Base-by-base conservation (phyloP, 225 moss, liverwort and hornwort species). In the Marchantia paleacea region DNA sequence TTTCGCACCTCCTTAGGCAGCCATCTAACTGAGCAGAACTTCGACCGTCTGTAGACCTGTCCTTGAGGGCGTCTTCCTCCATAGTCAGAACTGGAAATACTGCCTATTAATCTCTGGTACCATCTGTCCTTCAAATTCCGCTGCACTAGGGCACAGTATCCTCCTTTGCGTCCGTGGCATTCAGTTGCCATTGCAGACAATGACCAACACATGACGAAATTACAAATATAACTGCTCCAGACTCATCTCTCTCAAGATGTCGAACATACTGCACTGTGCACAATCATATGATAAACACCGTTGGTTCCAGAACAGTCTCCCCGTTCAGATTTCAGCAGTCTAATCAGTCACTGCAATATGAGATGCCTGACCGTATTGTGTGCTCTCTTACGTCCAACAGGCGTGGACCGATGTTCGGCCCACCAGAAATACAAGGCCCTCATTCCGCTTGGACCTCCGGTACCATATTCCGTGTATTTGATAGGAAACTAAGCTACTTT, bases 331-430 rank as follows among this genome's bases (percentile, higher is more conserved):
- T n/a, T n/a, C n/a, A 19, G 60, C 22, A 0, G 8, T 71, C 10
- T 15, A 61, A 72, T 52, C 24, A 13, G 51, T 18, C 50, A 70
- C 20, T 70, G 47, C 61, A 12, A 7, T 55, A 16, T 39, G 31
- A 3, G 16, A 25, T 22, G 39, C 58, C 74, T 48, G 47, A 48
- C 3, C 20, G 20, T 11, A 26, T 28, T 25, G 10, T 24, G 65
- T 65, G 7, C 1, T 25, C 0, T 65, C 65, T 25, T 0, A 15
- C 47, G 5, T 15, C 4, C 54, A 76, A 10, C 58, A 95, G 92
- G 77, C 49, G 92, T 86, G 78, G 84, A 88, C 0, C 85, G 92
- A 82, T 96, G 96, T 72, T 87, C 93, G 5, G 74, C 79, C 10
- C 80, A 92, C 70, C 51, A 79, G 48, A 93, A 91, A 75, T 79